Percentiles rank a stretch among this genome's conserved stretches.
phyloP scores from a whole-genome alignment of 176 grass and related monocot genomes.

The Aegilops bicornis region DNA sequence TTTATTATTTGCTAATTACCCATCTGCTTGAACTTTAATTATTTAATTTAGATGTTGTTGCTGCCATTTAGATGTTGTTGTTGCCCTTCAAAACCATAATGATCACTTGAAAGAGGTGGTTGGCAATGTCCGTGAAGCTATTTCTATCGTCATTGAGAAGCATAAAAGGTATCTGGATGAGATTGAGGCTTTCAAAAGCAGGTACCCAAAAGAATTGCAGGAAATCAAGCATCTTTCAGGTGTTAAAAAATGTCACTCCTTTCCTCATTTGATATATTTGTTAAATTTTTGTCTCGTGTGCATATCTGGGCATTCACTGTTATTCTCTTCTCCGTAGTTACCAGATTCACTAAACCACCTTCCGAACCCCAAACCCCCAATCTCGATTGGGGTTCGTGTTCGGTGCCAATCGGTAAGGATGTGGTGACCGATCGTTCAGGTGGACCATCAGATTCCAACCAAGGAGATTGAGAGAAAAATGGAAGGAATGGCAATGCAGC shows the following conservation, averaged over 20 bases:
- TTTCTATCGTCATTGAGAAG: conserved; percentile 64
- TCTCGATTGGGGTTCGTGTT: no score
- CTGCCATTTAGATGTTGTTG: conserved; percentile 43
- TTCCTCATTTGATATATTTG: neutral
- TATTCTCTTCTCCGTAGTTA: neutral
- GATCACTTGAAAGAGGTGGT: conserved; percentile 61
- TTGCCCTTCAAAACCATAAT: conserved; percentile 75
- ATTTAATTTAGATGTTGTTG: conserved; percentile 42
- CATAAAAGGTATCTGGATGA: conserved; percentile 69
- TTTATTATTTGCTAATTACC: neutral
- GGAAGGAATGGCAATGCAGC: no score
- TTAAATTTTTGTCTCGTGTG: neutral
- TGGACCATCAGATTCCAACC: no score
- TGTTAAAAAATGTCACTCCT: conserved; percentile 33
- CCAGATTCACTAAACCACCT: no score
- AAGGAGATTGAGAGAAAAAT: no score
- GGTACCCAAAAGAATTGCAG: conserved; percentile 56
- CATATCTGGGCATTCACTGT: conserved; percentile 10
- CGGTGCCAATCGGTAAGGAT: no score
- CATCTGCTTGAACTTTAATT: conserved; percentile 24
- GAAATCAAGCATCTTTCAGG: conserved; percentile 88
- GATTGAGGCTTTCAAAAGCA: conserved; percentile 60
- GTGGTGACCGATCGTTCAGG: no score
- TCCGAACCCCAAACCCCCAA: no score
- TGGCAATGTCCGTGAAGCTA: conserved; percentile 65